A percentile compares a stretch with the other conserved stretches of the same genome.
These are phyloP conservation scores for Helianthus tuberosus DNA, from an alignment of 129 eudicot species.

Conservation along the genomic window DNA sequence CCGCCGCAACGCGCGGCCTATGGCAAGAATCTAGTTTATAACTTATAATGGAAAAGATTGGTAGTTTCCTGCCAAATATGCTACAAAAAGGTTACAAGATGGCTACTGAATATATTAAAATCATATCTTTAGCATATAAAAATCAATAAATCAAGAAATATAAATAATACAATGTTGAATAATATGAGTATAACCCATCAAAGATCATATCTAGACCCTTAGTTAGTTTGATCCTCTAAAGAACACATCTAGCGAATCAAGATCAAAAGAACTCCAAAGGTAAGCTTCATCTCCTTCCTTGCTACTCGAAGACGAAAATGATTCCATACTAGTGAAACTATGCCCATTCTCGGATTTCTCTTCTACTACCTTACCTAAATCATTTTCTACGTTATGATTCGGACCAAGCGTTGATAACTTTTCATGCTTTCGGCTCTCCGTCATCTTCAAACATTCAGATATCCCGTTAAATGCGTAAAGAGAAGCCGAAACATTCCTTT, in stretches of 20 bases:
- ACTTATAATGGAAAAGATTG: background rate
- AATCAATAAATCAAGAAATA: conserved; percentile 18
- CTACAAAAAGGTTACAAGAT: background rate
- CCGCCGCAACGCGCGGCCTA: too few relatives aligned
- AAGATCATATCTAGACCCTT: conserved; percentile 18
- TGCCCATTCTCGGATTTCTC: conserved; percentile 13
- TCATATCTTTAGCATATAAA: background rate
- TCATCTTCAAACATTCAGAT: conserved; percentile 47
- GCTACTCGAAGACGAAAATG: conserved; percentile 42
- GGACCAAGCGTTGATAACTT: conserved; percentile 32
- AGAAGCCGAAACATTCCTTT: conserved; percentile 49
- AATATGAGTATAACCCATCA: conserved; percentile 23
- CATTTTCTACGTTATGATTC: conserved; percentile 21
- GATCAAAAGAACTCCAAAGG: conserved; percentile 52
- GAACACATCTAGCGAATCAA: conserved; percentile 36
- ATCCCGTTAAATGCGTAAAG: conserved; percentile 56
- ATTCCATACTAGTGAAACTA: conserved; percentile 13
- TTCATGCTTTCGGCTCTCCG: conserved; percentile 15
- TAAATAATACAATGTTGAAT: conserved; percentile 18
- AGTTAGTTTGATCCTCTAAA: conserved; percentile 38
- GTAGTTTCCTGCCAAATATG: conserved; percentile 8
- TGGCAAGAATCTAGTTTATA: too few relatives aligned
- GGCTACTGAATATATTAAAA: background rate
- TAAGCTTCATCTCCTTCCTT: conserved; percentile 42
- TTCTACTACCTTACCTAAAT: background rate